Evolutionary conservation across 768 basidiomycete genomes (phyloP), one percentile per base, ranked within the genome.

Genomic region (Boletus rufocinnamomeus): DNA sequence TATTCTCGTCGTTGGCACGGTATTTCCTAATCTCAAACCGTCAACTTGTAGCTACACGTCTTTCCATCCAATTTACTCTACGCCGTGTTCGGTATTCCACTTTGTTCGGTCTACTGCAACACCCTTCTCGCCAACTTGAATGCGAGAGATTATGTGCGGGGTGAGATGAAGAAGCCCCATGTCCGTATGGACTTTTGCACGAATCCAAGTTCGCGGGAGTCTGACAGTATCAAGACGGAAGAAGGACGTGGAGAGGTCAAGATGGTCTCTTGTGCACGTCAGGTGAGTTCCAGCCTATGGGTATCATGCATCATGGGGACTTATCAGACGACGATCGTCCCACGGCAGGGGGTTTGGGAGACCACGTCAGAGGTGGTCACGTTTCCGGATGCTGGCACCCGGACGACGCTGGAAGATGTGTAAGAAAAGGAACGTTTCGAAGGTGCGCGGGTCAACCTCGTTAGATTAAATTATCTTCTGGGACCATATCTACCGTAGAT

Each of bases 101-200:
- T 67, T 3, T 44, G 53, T 19, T 43, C 57, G 32, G 2, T 60
- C 14, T 67, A 66, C 37, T 54, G 46, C 23, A 66, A 66, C 41
- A 63, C 61, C 0, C 19, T 67, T 8, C 62, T 67, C 4, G 62
- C 62, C 28, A 57, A 64, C 52, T n/a, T 66, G 50, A 63, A 66
- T 2, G 55, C 38, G 0, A 57, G 65, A 43, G 3, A 8, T 1
- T 64, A 66, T 8, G 7, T 64, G 13, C 55, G 55, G 2, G 57
- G 41, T 28, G 52, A 41, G 30, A 2, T 2, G 4, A 23, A 6
- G 27, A 34, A 4, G 16, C 34, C 19, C 11, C 2, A 32, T 2
- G 2, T 3, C 16, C 4, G 8, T 4, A 2, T 8, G 32, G 43
- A 50, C 21, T 7, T 50, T 27, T 14, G 10, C 14, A 17, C 4